Evolutionary conservation across 192 early-diverging fungal species (phyloP), one percentile per base, ranked within the genome.

Genomic region (Backusella sp.): DNA sequence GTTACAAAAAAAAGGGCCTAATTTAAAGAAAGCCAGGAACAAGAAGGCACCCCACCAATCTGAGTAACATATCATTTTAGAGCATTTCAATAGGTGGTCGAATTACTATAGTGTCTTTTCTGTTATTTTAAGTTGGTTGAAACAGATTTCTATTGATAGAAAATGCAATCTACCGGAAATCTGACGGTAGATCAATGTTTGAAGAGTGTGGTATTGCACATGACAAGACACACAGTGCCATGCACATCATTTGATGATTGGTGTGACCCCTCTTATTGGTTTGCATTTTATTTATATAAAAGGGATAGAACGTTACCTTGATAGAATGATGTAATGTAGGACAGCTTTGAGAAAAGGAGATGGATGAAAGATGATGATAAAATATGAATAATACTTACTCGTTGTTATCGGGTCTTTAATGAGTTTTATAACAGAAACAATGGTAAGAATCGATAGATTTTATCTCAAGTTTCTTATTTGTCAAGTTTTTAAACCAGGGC

Each of bases 11-110:
- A 62, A 62, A 28, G 23, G n/a, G 23, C 26, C 28, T 62, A 62
- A 62, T 62, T 62, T 62, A 62, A 28, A 62, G 56, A 62, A 62
- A 62, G 56, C 7, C 56, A 62, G 56, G 56, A 62, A 62, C 56
- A 23, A 28, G 56, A 28, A 49, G 5, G 46, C 46, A 49, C 46
- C 46, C 46, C 46, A 62, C 56, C 56, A 62, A 6, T 62, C 56
- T 62, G 56, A 62, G 56, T 62, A 62, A 62, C 56, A 62, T 28
- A n/a, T 19, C 11, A 62, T 62, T 62, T 62, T 62, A 62, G 56
- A 26, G 56, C 11, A 9, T 62, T 62, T 62, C 23, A n/a, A 12
- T 62, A 56, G 53, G 42, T 49, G 5, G 19, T 49, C 46, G 6
- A 15, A 19, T 44, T 44, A 17, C 14, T 49, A n/a, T 49, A 44